A percentile compares a stretch with the other conserved stretches of the same genome.
phyloP scores from a whole-genome alignment of 495 filamentous ascomycete genomes.

The Bombardia bombarda region DNA sequence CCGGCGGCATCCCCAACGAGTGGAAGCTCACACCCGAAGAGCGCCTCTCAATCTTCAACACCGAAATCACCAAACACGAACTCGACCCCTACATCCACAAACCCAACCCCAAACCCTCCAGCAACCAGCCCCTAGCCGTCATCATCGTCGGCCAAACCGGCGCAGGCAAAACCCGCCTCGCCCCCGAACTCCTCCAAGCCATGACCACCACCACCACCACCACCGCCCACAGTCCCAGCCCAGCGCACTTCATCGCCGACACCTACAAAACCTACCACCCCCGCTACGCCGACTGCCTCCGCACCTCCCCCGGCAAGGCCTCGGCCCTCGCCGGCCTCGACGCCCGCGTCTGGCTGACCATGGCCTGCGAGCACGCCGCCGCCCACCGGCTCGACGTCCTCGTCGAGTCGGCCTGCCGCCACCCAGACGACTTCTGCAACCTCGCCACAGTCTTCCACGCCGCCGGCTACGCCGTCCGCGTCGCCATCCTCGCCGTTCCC shows the following conservation, averaged over 20 bases:
- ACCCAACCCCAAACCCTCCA: slow-evolving; percentile 1
- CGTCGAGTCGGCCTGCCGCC: slow-evolving; percentile 27
- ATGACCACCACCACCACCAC: slow-evolving; percentile 1
- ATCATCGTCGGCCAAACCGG: slow-evolving; percentile 35
- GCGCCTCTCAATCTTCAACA: slow-evolving; percentile 10
- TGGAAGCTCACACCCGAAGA: slow-evolving; percentile 12
- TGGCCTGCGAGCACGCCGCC: slow-evolving; percentile 18
- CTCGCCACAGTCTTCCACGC: slow-evolving; percentile 16
- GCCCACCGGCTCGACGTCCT: slow-evolving; percentile 15
- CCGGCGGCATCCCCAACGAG: background rate
- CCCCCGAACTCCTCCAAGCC: slow-evolving; percentile 19
- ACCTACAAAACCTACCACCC: slow-evolving; percentile 39
- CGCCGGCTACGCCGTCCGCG: slow-evolving; percentile 18
- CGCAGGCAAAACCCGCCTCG: slow-evolving; percentile 32
- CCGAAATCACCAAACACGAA: slow-evolving; percentile 10
- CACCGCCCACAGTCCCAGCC: background rate
- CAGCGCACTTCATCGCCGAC: slow-evolving; percentile 33
- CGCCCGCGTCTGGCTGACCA: slow-evolving; percentile 28
- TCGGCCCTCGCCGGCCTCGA: slow-evolving; percentile 18
- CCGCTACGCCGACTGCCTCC: slow-evolving; percentile 13
- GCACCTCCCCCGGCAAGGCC: slow-evolving; percentile 12
- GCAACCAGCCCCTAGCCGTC: slow-evolving; percentile 21
- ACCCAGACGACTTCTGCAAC: slow-evolving; percentile 21
- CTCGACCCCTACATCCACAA: slow-evolving; percentile 8
- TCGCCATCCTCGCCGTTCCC: slow-evolving; percentile 27